Conservation (phyloP, 2,329 filamentous ascomycete genomes). For the Xylariales sp. region DNA sequence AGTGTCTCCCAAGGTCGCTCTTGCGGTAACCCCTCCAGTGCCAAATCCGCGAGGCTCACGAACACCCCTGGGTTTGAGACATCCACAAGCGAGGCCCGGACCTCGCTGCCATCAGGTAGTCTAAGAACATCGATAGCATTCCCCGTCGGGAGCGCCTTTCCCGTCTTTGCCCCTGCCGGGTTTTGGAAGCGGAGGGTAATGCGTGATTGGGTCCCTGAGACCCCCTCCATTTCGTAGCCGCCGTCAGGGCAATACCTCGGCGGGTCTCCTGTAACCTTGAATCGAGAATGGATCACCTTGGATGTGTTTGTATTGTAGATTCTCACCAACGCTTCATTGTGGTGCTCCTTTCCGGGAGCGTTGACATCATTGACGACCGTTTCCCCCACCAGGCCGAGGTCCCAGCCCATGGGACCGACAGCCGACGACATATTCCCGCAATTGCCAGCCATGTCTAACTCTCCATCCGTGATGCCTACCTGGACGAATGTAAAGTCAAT, state of each 20-base stretch:
- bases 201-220: constrained; percentile 28
- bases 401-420: constrained; percentile 54
- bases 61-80: constrained; percentile 38
- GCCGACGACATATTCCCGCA: constrained; percentile 57
- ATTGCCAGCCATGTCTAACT: constrained; percentile 53
- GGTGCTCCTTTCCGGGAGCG: background rate
- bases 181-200: constrained; percentile 32
- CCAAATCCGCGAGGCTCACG: constrained; percentile 26
- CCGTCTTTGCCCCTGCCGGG: constrained; percentile 37
- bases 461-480: constrained; percentile 46
- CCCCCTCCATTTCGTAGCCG: constrained; percentile 34
- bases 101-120: constrained; percentile 18
- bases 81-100: constrained; percentile 34
- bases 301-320: constrained; percentile 27
- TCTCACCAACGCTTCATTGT: constrained; percentile 17
- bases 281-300: constrained; percentile 31
- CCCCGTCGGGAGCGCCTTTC: constrained; percentile 33
- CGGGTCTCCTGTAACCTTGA: constrained; percentile 22
- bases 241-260: constrained; percentile 24
- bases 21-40: constrained; percentile 10
- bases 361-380: background rate
- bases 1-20: constrained; percentile 10
- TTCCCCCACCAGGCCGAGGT: constrained; percentile 42
- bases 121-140: constrained; percentile 25
- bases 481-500: constrained; percentile 37